phyloP scores from a whole-genome alignment of 2,329 filamentous ascomycete species.

The Truncatella angustata region DNA sequence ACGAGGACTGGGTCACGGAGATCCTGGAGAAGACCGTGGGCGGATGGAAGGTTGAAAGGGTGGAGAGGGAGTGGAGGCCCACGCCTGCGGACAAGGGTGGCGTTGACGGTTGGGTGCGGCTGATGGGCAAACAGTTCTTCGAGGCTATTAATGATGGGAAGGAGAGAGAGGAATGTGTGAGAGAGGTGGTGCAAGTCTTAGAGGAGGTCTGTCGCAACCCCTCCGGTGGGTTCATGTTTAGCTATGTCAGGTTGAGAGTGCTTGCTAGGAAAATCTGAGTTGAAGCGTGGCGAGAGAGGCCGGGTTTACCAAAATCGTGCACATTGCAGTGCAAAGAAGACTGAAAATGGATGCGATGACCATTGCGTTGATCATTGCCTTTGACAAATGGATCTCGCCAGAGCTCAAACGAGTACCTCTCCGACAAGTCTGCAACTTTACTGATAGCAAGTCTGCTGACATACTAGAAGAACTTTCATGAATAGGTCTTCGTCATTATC shows the following conservation, averaged over 20 bases:
- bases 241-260: slow-evolving; percentile 53
- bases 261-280: slow-evolving; percentile 38
- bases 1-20: slow-evolving; percentile 54
- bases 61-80: slow-evolving; percentile 64
- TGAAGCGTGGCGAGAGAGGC: not conserved
- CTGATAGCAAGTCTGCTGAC: too few relatives aligned
- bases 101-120: slow-evolving; percentile 62
- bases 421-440: too few relatives aligned
- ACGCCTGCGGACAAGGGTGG: slow-evolving; percentile 59
- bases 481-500: too few relatives aligned
- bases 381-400: too few relatives aligned
- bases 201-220: slow-evolving; percentile 53
- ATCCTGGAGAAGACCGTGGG: slow-evolving; percentile 41
- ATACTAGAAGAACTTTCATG: too few relatives aligned
- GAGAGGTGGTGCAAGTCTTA: slow-evolving; percentile 53
- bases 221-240: slow-evolving; percentile 54
- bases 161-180: slow-evolving; percentile 51
- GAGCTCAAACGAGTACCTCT: too few relatives aligned
- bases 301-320: not conserved
- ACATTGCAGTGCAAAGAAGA: not conserved
- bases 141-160: slow-evolving; percentile 45
- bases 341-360: too few relatives aligned
- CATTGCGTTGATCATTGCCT: too few relatives aligned
- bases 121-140: slow-evolving; percentile 61
- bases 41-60: slow-evolving; percentile 47